phyloP scores from a whole-genome alignment of 192 early-diverging fungal genomes.

The Coemansia sp. region DNA sequence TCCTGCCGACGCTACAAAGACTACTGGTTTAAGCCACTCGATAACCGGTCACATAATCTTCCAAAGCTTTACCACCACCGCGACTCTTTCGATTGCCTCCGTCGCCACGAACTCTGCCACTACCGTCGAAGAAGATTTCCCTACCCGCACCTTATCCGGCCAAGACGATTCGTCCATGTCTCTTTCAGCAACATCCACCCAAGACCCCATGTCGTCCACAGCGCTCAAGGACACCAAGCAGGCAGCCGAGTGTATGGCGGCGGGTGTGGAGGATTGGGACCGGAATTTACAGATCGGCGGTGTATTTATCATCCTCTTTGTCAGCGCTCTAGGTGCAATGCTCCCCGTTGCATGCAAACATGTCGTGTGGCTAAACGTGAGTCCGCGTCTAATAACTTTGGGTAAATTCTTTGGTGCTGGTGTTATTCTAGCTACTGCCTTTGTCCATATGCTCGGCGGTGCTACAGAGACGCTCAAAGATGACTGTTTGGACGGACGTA shows the following conservation, averaged over 20 bases:
- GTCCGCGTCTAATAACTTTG: conserved; percentile 38
- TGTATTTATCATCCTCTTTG: conserved; percentile 61
- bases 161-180: background rate
- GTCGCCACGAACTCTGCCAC: background rate
- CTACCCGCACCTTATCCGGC: background rate
- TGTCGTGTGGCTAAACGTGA: conserved; percentile 33
- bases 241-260: conserved; percentile 30
- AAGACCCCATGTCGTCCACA: background rate
- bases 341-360: conserved; percentile 58
- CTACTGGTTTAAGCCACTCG: conserved; percentile 11
- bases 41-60: conserved; percentile 44
- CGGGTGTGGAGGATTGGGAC: conserved; percentile 54
- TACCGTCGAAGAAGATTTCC: background rate
- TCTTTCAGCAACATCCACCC: background rate
- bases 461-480: conserved; percentile 62
- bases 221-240: background rate
- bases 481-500: conserved; percentile 59
- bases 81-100: background rate
- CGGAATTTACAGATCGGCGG: conserved; percentile 57
- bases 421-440: conserved; percentile 75
- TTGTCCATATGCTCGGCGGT: conserved; percentile 76
- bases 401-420: conserved; percentile 70
- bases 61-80: conserved; percentile 21
- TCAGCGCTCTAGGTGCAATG: conserved; percentile 59
- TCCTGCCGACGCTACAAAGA: background rate